These are phyloP conservation scores for Geotrichum reessii DNA, from an alignment of 1,139 yeast species.

Conservation along the genomic window DNA sequence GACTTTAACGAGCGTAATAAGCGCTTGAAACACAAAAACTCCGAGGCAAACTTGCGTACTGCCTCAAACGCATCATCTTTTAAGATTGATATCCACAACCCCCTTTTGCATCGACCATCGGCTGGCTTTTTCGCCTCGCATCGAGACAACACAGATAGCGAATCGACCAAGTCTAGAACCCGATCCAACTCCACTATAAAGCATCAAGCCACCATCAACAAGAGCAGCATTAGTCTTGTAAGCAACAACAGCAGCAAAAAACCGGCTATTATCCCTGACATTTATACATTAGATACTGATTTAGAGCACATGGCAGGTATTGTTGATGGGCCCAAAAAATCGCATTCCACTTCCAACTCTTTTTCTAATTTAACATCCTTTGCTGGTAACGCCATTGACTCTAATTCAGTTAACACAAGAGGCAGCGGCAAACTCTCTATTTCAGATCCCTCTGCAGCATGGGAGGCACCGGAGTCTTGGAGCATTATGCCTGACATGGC, in stretches of 20 bases:
- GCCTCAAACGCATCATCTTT: conserved; percentile 11
- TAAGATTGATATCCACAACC: conserved; percentile 6
- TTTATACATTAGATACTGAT: conserved; percentile 15
- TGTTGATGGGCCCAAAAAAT: conserved; percentile 11
- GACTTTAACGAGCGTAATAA: conserved; percentile 20
- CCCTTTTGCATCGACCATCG: conserved; percentile 14
- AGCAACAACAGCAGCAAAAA: neutral
- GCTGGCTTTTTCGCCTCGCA: conserved; percentile 10
- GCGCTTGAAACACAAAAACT: conserved; percentile 13
- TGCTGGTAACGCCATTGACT: conserved; percentile 18
- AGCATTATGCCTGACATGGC: conserved; percentile 17
- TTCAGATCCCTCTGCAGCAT: conserved; percentile 11
- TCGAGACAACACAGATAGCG: conserved; percentile 5
- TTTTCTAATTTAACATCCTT: neutral
- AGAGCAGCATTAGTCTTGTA: neutral
- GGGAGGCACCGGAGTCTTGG: conserved; percentile 20
- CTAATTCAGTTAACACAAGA: conserved; percentile 16
- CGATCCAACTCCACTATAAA: neutral
- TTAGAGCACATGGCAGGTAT: conserved; percentile 19
- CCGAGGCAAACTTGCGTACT: conserved; percentile 15
- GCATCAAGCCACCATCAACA: neutral
- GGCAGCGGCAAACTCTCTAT: conserved; percentile 16
- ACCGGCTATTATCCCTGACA: neutral
- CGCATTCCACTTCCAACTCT: conserved; percentile 10
- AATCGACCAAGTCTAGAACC: neutral